Base-by-base conservation (phyloP, 2,329 filamentous ascomycete species). In the Fusarium sambucinum region DNA sequence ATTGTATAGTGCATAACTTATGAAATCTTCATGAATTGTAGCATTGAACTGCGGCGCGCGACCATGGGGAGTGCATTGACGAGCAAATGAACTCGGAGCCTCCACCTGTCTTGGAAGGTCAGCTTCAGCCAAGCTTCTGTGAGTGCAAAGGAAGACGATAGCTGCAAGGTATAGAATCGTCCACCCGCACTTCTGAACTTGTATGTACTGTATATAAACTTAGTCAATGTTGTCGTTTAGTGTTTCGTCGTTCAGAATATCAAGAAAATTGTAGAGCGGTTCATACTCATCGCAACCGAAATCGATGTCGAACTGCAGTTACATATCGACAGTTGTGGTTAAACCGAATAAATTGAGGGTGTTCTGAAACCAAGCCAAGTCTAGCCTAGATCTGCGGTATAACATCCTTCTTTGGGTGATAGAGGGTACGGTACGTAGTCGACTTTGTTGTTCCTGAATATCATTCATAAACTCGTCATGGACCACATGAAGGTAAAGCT, bases 401-500 rank as follows among this genome's bases (percentile, higher is more conserved):
- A 56, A 64, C 44, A 25, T 46, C 58, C 67, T 47, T 53, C 55
- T 70, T 64, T 30, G 66, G 66, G 53, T 42, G 17, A 54, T 55
- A 47, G 58, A 51, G 35, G 54, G 42, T 25, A 48, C 45, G 42
- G 42, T 60, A 70, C 57, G 57, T 57, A 59, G 25, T 42, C 11
- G 19, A 23, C 59, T 54, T 46, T 56, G 30, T 58, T 50, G 67
- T 70, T 70, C 68, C 67, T 70, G 67, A 68, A 59, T 57, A 67
- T 56, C 58, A 44, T 59, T 40, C 57, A 48, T 50, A 70, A 56
- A 55, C 32, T 25, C 46, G 55, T 32, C 47, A 41, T 52, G 52
- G 42, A 62, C 60, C 40, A 37, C 29, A 45, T 29, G 42, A n/a
- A 38, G 29, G 54, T 53, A 63, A 53, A 30, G 63, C 55, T 68